Evolutionary conservation across 768 basidiomycete genomes (phyloP).

Genomic region (Lentinula boryana): DNA sequence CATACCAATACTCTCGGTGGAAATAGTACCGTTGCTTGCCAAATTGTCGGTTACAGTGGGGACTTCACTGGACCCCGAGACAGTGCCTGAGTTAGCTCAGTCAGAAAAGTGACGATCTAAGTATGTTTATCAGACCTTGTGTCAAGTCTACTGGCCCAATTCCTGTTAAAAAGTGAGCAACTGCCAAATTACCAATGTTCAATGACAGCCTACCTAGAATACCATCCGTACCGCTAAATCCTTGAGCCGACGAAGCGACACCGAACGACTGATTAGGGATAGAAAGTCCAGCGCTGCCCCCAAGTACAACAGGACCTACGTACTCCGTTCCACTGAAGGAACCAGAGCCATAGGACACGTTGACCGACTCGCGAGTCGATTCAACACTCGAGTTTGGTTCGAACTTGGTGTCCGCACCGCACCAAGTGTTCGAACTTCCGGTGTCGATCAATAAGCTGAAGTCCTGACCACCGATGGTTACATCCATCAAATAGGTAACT

Average conservation of each 20-base stretch:
- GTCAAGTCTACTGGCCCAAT: constrained; percentile 50
- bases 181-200: background rate
- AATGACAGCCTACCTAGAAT: constrained; percentile 35
- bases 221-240: constrained; percentile 44
- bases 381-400: constrained; percentile 14
- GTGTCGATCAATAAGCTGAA: constrained; percentile 1
- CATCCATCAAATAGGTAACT: constrained; percentile 48
- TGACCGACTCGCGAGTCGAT: constrained; percentile 21
- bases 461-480: constrained; percentile 36
- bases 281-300: constrained; percentile 21
- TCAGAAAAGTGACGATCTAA: background rate
- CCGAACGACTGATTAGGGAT: constrained; percentile 44
- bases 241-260: constrained; percentile 34
- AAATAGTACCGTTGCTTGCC: constrained; percentile 39
- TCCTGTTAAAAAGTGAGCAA: constrained; percentile 14
- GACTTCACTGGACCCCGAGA: constrained; percentile 28
- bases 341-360: constrained; percentile 50
- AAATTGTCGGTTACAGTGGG: constrained; percentile 59
- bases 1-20: constrained; percentile 40
- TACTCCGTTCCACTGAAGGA: constrained; percentile 48
- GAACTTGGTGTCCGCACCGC: constrained; percentile 46
- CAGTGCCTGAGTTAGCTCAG: constrained; percentile 22
- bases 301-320: constrained; percentile 14
- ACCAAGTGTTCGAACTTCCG: constrained; percentile 49
- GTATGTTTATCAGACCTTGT: constrained; percentile 10